Base-by-base conservation (phyloP, 805 yeast genomes). In the Monosporozyma siamensis region DNA sequence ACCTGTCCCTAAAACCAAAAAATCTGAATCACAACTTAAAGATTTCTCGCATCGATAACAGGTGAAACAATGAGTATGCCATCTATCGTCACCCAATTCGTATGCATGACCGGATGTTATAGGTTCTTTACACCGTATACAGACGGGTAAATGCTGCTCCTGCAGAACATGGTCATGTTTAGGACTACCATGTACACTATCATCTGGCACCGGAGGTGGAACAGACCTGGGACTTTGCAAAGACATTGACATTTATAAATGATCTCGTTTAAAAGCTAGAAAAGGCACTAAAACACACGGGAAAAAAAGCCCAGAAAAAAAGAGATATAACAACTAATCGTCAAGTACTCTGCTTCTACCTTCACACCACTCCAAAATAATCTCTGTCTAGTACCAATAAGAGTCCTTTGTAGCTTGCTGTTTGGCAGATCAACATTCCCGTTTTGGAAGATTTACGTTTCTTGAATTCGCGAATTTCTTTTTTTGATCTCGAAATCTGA, bases 11-110 rank as follows among this genome's bases (percentile, higher is more conserved):
- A 92, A 68, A 1, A 90, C 97, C 41, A 92, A 67, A 61, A 92
- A 86, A 61, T 89, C 89, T 20, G 94, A 81, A 54, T 87, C 82
- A 48, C 94, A 84, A 21, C 95, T 95, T 43, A 92, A 67, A 29
- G 80, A 74, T 52, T 77, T 73, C 29, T 74, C 69, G 63, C 98
- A 92, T 51, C 82, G 82, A 42, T 94, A 82, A 64, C 98, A 92
- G 38, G 78, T 72, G 65, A 92, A 92, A 64, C 98, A 92, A 48
- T 82, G 75, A 44, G 87, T 82, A 61, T 92, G 98, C 98, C 98
- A 92, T 49, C 95, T 77, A 58, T 87, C 90, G 22, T 83, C 94
- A 20, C 95, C 95, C 39, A 90, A 69, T 59, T 90, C 97, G 59
- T 87, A 92, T 3, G 97, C 97, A 50, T 89, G 94, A 25, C 96